Conservation (phyloP, 2,329 filamentous ascomycete species). For the Ophiostoma tasmaniense region DNA sequence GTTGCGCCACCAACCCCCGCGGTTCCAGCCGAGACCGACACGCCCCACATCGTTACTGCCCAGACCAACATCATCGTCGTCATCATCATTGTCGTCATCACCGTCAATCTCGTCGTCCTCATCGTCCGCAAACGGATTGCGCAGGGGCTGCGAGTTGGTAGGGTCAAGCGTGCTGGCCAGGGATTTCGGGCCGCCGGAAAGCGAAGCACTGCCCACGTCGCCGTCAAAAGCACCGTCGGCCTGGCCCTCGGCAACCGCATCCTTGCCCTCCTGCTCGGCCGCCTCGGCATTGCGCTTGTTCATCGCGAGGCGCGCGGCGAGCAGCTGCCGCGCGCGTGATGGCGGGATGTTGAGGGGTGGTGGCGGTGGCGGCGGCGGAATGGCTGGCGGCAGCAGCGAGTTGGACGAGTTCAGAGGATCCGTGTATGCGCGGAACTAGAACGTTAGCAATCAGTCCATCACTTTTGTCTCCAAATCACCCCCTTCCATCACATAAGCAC, state of each 20-base stretch:
- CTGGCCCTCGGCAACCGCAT: constrained; percentile 17
- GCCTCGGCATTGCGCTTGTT: constrained; percentile 53
- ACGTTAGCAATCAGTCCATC: constrained; percentile 7
- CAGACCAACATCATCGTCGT: constrained; percentile 32
- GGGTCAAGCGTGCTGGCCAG: constrained; percentile 13
- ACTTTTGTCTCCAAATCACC: not conserved
- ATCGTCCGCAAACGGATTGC: constrained; percentile 50
- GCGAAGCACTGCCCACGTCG: constrained; percentile 8
- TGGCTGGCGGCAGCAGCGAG: constrained; percentile 48
- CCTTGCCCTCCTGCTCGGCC: constrained; percentile 35
- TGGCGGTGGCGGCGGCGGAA: constrained; percentile 56
- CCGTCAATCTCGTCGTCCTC: constrained; percentile 45
- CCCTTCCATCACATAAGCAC: not conserved
- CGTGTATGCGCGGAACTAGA: constrained; percentile 51
- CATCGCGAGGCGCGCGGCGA: constrained; percentile 78
- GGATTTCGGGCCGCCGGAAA: constrained; percentile 9
- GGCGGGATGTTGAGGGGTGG: constrained; percentile 72
- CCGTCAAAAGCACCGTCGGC: not conserved
- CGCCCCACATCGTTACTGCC: constrained; percentile 27
- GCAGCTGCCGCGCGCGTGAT: constrained; percentile 74
- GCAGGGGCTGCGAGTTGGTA: constrained; percentile 27
- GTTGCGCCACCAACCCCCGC: constrained; percentile 31
- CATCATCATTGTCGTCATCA: constrained; percentile 29
- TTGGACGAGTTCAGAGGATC: constrained; percentile 43
- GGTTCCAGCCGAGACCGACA: constrained; percentile 26